Evolutionary conservation across 768 basidiomycete species (phyloP).

Genomic region (Xerocomellus chrysenteron): DNA sequence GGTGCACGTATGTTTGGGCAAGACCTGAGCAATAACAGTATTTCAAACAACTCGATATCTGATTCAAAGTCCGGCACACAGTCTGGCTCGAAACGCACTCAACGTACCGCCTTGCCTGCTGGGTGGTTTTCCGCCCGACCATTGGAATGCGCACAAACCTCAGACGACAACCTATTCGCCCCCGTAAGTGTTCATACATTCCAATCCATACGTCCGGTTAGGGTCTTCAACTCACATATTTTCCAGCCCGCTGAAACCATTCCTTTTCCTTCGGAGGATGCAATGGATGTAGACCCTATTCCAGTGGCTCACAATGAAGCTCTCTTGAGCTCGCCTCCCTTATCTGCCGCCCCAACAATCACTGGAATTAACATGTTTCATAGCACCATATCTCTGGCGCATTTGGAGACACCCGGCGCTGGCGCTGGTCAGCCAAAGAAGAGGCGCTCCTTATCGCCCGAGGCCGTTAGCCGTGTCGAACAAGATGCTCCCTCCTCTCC

Average conservation of each 20-base stretch:
- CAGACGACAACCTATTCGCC: slow-evolving; percentile 29
- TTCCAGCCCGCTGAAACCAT: slow-evolving; percentile 36
- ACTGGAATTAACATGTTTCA: slow-evolving; percentile 65
- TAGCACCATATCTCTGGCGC: slow-evolving; percentile 49
- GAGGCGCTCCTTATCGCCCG: slow-evolving; percentile 61
- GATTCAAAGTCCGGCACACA: slow-evolving; percentile 29
- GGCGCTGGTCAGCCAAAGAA: slow-evolving; percentile 46
- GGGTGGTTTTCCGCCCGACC: slow-evolving; percentile 51
- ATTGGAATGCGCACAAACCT: slow-evolving; percentile 17
- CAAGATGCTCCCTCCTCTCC: slow-evolving; percentile 49
- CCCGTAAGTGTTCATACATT: slow-evolving; percentile 22
- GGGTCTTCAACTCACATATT: slow-evolving; percentile 10
- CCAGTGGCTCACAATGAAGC: slow-evolving; percentile 39
- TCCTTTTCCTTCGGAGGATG: slow-evolving; percentile 54
- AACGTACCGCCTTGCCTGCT: slow-evolving; percentile 60
- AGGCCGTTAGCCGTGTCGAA: slow-evolving; percentile 38
- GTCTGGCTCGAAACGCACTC: slow-evolving; percentile 50
- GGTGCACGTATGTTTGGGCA: slow-evolving; percentile 68
- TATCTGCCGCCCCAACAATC: slow-evolving; percentile 52
- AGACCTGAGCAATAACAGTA: slow-evolving; percentile 62
- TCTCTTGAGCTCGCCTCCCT: slow-evolving; percentile 38
- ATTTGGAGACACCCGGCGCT: slow-evolving; percentile 44
- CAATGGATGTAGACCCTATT: slow-evolving; percentile 76
- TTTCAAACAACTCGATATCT: slow-evolving; percentile 35
- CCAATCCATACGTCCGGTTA: neutral